These are phyloP conservation scores for Garcia nutans DNA, from an alignment of 345 rosid species.

Conservation along the genomic window DNA sequence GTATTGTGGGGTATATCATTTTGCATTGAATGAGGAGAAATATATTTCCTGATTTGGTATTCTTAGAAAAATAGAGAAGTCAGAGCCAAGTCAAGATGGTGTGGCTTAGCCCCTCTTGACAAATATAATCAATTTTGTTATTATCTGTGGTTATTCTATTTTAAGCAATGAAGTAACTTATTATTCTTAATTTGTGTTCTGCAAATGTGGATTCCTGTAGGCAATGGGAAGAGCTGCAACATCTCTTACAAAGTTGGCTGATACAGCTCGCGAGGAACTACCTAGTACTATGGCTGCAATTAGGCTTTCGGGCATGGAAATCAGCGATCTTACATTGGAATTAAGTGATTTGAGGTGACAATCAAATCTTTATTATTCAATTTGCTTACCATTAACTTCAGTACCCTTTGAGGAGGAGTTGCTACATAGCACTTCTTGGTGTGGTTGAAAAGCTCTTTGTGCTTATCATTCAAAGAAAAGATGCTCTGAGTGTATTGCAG, in stretches of 20 bases:
- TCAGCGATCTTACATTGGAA: slow-evolving; percentile 94
- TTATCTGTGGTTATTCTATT: too few species aligned
- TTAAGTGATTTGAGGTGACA: slow-evolving; percentile 81
- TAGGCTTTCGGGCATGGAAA: slow-evolving; percentile 96
- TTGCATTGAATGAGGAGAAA: background rate
- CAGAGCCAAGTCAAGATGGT: too few species aligned
- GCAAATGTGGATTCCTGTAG: slow-evolving; percentile 27
- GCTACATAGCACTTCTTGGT: too few species aligned
- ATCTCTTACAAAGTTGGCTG: slow-evolving; percentile 87
- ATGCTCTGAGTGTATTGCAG: too few species aligned
- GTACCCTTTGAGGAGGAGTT: too few species aligned
- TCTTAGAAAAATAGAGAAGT: too few species aligned
- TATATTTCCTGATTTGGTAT: background rate
- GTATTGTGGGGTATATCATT: background rate
- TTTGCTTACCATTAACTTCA: background rate
- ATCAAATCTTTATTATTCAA: background rate
- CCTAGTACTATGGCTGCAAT: slow-evolving; percentile 93
- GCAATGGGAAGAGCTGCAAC: slow-evolving; percentile 85
- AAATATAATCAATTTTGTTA: too few species aligned
- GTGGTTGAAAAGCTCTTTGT: too few species aligned
- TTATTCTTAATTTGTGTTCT: background rate
- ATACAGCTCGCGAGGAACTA: slow-evolving; percentile 87
- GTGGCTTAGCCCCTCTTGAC: too few species aligned
- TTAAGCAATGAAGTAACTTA: too few species aligned
- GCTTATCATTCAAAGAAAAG: background rate